Evolutionary conservation across 2,329 filamentous ascomycete genomes (phyloP), one percentile per base, ranked within the genome.

Genomic region (Xylariaceae sp.): DNA sequence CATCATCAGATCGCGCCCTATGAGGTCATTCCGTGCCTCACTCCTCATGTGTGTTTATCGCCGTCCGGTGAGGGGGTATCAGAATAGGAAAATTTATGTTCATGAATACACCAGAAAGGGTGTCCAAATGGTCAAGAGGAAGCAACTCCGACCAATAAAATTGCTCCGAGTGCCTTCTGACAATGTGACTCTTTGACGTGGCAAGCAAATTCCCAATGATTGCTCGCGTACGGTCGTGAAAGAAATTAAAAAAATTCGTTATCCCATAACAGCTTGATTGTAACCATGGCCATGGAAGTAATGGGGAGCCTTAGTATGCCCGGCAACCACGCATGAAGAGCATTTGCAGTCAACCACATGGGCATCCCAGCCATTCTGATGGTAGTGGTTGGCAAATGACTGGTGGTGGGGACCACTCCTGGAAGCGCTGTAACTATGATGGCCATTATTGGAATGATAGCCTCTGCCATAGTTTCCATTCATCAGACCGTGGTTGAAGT

Each of bases 191-290:
- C n/a, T n/a, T n/a, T 5, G 22, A 28, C 34, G 4, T 5, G 9
- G 9, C 34, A 38, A 38, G 13, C 34, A 38, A 38, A 13, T 28
- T 28, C 4, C 22, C 7, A 28, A 28, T 7, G 7, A 7, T 28
- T 28, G 22, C 22, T 28, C 22, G 22, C 22, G 22, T 28, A 28
- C 22, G 4, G 16, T 38, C 34, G 16, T 38, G 34, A 5, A 53
- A 47, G n/a, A 16, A 10, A 39, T 4, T 3, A 36, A 47, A 38
- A 7, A 31, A 10, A 17, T 47, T 72, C 64, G 81, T 48, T 42
- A 58, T 19, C 80, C 80, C 66, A 82, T 75, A 14, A 83, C 80
- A 13, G 80, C 69, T 63, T 83, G 81, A 28, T 76, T 73, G 50
- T 80, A 83, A 40, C 66, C 69, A 48, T 78, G 75, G 18, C 72